phyloP scores from a whole-genome alignment of 148 eudicot species.

The Rheum nobile region DNA sequence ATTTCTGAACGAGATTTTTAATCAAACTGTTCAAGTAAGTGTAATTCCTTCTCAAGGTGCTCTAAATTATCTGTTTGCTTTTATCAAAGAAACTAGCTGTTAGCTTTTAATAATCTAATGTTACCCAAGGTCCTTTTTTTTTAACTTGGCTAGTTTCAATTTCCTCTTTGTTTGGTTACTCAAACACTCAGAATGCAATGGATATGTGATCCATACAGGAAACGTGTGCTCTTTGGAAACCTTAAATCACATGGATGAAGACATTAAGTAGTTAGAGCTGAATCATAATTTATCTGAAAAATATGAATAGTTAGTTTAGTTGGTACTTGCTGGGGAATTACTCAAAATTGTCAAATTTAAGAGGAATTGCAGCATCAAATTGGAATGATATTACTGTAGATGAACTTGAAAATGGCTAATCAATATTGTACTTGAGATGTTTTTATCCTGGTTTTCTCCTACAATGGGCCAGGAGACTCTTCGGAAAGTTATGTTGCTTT shows the following conservation, averaged over 20 bases:
- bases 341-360: not conserved
- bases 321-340: not conserved
- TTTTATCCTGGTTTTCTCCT: not conserved
- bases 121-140: not conserved
- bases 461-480: not conserved
- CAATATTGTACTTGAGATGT: not conserved
- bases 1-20: slow-evolving; percentile 35
- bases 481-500: not conserved
- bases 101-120: not conserved
- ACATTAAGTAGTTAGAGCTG: not conserved
- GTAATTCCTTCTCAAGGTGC: slow-evolving; percentile 9
- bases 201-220: not conserved
- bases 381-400: not conserved
- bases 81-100: not conserved
- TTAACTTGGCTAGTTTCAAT: no score
- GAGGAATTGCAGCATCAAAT: not conserved
- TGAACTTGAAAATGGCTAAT: not conserved
- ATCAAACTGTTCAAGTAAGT: slow-evolving; percentile 46
- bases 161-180: not conserved
- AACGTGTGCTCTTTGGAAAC: not conserved
- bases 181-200: not conserved
- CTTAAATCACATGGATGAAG: not conserved
- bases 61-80: not conserved
- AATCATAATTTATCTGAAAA: not conserved
- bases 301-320: not conserved